Evolutionary conservation across 164 flowering plant species (phyloP).

Genomic region (Liriodendron chinense): DNA sequence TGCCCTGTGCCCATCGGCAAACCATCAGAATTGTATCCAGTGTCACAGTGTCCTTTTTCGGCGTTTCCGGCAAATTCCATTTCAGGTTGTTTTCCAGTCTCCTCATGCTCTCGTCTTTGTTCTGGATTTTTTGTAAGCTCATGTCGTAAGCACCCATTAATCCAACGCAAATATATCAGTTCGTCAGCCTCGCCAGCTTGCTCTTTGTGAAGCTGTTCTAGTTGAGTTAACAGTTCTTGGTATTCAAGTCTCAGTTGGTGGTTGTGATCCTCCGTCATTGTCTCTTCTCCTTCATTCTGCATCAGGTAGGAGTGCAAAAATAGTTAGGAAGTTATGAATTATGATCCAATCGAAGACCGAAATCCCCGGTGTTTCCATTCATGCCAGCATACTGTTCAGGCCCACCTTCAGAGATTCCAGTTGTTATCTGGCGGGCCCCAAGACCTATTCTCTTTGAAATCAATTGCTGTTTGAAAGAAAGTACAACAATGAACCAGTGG

Average conservation of each 20-base stretch:
- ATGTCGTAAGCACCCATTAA: constrained; percentile 61
- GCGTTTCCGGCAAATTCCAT: constrained; percentile 14
- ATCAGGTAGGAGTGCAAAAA: constrained; percentile 17
- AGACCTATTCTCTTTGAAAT: too few species aligned
- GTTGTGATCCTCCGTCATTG: constrained; percentile 31
- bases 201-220: constrained; percentile 43
- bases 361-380: too few species aligned
- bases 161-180: constrained; percentile 46
- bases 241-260: constrained; percentile 6
- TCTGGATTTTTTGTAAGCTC: constrained; percentile 37
- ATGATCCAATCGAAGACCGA: background rate
- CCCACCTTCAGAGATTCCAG: too few species aligned
- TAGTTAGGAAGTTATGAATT: background rate
- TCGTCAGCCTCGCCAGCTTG: constrained; percentile 41
- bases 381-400: too few species aligned
- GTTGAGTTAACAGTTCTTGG: constrained; percentile 27
- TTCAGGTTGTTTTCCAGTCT: constrained; percentile 7
- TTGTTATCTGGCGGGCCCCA: too few species aligned
- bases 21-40: constrained; percentile 27
- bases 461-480: too few species aligned
- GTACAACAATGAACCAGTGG: too few species aligned
- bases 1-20: constrained; percentile 9
- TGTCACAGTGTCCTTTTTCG: constrained; percentile 10
- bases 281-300: constrained; percentile 34
- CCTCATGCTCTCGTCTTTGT: constrained; percentile 13